Evolutionary conservation across 2,329 filamentous ascomycete species (phyloP).

Genomic region (Fusarium haematococcum): DNA sequence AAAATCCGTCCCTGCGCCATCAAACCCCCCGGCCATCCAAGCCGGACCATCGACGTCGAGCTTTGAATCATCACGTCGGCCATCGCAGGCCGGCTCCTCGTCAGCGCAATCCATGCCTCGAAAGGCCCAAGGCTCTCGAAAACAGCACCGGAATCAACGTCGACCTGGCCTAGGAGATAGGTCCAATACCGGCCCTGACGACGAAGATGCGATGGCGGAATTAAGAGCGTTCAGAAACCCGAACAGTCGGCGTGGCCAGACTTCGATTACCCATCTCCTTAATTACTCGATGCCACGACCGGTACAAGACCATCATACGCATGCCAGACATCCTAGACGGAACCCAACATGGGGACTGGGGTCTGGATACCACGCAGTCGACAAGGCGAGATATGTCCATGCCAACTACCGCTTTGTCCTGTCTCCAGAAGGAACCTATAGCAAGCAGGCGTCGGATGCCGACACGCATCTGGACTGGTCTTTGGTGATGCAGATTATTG

Average conservation of each 20-base stretch:
- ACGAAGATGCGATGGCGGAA: conserved; percentile 91
- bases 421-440: conserved; percentile 82
- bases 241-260: conserved; percentile 86
- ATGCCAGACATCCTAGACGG: conserved; percentile 71
- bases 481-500: conserved; percentile 90
- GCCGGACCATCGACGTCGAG: conserved; percentile 57
- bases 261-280: conserved; percentile 96
- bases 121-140: conserved; percentile 81
- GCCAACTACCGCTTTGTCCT: conserved; percentile 99
- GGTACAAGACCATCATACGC: conserved; percentile 66
- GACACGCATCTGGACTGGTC: conserved; percentile 93
- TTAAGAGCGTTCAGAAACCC: conserved; percentile 70
- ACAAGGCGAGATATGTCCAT: conserved; percentile 92
- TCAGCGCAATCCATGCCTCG: conserved; percentile 64
- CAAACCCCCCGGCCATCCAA: conserved; percentile 55
- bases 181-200: conserved; percentile 61
- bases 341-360: conserved; percentile 86
- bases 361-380: conserved; percentile 88
- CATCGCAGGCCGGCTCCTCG: conserved; percentile 51
- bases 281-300: conserved; percentile 87
- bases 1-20: conserved; percentile 63
- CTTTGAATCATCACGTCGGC: conserved; percentile 65
- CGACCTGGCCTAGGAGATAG: conserved; percentile 66
- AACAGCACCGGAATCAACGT: conserved; percentile 86
- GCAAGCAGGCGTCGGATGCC: conserved; percentile 83